A percentile compares a stretch with the other conserved stretches of the same genome.
Evolutionary conservation across 1,284 basidiomycete species (phyloP).

Genomic region (Ceratobasidium sp.): DNA sequence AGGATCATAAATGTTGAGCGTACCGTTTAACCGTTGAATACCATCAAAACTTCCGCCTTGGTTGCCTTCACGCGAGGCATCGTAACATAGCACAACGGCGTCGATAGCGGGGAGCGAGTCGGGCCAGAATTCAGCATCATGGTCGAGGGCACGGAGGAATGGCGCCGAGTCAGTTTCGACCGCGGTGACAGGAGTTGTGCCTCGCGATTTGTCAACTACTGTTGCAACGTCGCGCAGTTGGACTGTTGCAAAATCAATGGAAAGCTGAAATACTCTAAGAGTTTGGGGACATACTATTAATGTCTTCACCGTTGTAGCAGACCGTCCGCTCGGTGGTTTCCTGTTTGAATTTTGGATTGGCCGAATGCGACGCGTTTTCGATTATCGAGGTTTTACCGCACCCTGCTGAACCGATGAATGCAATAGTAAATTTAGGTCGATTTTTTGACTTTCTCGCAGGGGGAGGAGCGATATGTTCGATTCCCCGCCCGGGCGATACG

Average conservation of each 20-base stretch:
- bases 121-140: conserved; percentile 55
- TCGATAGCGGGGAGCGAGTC: conserved; percentile 69
- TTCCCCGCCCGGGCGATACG: conserved; percentile 34
- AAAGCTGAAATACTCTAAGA: too few relatives aligned
- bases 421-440: conserved; percentile 57
- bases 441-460: conserved; percentile 7
- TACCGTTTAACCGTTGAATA: conserved; percentile 25
- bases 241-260: conserved; percentile 6
- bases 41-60: conserved; percentile 67
- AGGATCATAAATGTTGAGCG: background rate
- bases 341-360: conserved; percentile 54
- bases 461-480: conserved; percentile 33
- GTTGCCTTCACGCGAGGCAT: conserved; percentile 70
- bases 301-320: conserved; percentile 55
- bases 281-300: conserved; percentile 58
- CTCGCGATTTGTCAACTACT: conserved; percentile 32
- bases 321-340: conserved; percentile 53
- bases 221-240: conserved; percentile 24
- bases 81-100: conserved; percentile 80
- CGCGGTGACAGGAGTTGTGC: conserved; percentile 60
- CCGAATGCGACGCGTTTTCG: conserved; percentile 71
- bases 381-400: conserved; percentile 81
- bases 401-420: conserved; percentile 74
- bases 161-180: conserved; percentile 68
- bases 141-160: conserved; percentile 51